phyloP scores from a whole-genome alignment of 2,329 filamentous ascomycete genomes.

The Fusarium compactum region DNA sequence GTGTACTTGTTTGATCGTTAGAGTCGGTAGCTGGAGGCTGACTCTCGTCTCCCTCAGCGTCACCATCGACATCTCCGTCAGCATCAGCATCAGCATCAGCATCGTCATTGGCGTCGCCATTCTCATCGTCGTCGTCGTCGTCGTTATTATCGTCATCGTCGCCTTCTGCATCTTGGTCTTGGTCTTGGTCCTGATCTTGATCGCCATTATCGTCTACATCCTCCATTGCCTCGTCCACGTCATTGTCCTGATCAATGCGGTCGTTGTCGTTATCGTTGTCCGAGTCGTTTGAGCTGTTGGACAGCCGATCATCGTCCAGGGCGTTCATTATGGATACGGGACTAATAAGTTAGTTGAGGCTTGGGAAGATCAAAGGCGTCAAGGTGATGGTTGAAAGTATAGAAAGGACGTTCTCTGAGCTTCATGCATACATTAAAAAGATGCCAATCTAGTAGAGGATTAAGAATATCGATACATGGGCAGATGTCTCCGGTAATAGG shows the following conservation, averaged over 20 bases:
- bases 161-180: conserved; percentile 46
- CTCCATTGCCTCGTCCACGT: conserved; percentile 71
- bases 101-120: conserved; percentile 53
- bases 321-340: conserved; percentile 29
- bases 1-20: conserved; percentile 54
- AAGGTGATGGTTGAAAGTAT: not conserved
- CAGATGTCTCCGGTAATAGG: not conserved
- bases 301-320: conserved; percentile 44
- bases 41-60: conserved; percentile 52
- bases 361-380: not conserved
- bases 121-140: conserved; percentile 53
- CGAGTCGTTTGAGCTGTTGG: conserved; percentile 43
- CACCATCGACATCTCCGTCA: conserved; percentile 55
- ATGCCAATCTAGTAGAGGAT: not conserved
- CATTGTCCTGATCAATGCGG: conserved; percentile 51
- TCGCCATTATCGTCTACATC: conserved; percentile 58
- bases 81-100: conserved; percentile 54
- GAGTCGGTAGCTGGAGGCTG: conserved; percentile 44
- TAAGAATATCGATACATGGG: conserved; percentile 9
- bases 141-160: conserved; percentile 43
- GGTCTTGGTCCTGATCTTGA: conserved; percentile 42
- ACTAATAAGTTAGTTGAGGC: not conserved
- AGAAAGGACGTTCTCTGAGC: not conserved
- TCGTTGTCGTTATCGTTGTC: conserved; percentile 51
- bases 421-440: not conserved